phyloP scores from a whole-genome alignment of 2,329 filamentous ascomycete genomes.

The Claviceps sorghi region DNA sequence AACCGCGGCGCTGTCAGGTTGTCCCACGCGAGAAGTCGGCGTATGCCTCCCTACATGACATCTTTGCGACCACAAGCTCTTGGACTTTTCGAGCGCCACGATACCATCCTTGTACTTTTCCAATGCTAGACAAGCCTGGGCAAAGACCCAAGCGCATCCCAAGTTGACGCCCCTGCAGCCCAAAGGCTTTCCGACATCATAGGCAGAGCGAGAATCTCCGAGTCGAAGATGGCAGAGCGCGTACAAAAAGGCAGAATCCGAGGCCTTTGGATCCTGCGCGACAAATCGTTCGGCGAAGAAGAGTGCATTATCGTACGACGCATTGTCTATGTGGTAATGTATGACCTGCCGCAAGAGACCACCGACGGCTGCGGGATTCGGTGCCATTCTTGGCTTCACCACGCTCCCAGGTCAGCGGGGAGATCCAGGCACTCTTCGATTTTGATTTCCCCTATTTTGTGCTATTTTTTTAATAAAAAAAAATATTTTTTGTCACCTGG shows the following conservation, averaged over 20 bases:
- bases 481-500: background rate
- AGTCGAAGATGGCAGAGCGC: constrained; percentile 73
- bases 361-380: constrained; percentile 33
- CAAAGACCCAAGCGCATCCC: constrained; percentile 83
- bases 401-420: constrained; percentile 1
- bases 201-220: constrained; percentile 72
- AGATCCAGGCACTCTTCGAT: background rate
- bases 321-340: constrained; percentile 71
- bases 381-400: constrained; percentile 32
- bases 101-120: constrained; percentile 72
- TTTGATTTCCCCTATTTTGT: background rate
- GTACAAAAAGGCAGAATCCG: constrained; percentile 70
- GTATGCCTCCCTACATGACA: constrained; percentile 73
- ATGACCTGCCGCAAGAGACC: constrained; percentile 44
- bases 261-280: constrained; percentile 67
- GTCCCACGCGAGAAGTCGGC: constrained; percentile 55
- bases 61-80: constrained; percentile 58
- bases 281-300: constrained; percentile 82
- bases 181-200: constrained; percentile 61
- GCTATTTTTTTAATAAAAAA: too few relatives aligned
- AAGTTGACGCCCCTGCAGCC: constrained; percentile 61
- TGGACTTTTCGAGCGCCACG: constrained; percentile 67
- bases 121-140: constrained; percentile 70
- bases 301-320: constrained; percentile 74
- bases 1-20: constrained; percentile 75